Evolutionary conservation across 345 rosid species (phyloP).

Genomic region (Murraya koenigii): DNA sequence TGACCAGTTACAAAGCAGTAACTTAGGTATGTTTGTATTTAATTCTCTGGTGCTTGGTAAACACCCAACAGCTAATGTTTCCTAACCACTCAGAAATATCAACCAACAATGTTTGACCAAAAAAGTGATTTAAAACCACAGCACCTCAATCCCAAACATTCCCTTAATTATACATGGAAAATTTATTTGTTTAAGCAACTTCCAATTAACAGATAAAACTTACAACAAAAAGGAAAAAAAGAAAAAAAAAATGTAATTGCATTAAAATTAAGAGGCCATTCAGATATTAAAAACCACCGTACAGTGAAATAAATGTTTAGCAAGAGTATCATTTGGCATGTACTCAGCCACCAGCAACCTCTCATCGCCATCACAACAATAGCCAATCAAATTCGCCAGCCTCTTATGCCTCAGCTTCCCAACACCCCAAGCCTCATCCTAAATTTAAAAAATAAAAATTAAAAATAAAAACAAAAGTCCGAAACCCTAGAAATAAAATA

Average conservation of each 20-base stretch:
- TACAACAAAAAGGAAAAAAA: too few relatives aligned
- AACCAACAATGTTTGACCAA: too few relatives aligned
- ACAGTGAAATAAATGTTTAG: conserved; percentile 91
- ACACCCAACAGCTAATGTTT: not conserved
- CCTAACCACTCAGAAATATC: not conserved
- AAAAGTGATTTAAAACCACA: too few relatives aligned
- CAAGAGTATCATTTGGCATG: conserved; percentile 84
- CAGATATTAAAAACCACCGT: conserved; percentile 25
- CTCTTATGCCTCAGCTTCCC: conserved; percentile 73
- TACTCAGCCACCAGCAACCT: conserved; percentile 87
- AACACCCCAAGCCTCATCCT: conserved; percentile 85
- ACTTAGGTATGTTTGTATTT: not conserved
- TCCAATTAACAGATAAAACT: not conserved
- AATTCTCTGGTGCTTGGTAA: not conserved
- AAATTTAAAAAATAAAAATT: conserved; percentile 5
- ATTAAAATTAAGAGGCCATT: not conserved
- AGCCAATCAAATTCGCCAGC: conserved; percentile 86
- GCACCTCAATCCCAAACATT: not conserved
- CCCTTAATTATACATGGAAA: not conserved
- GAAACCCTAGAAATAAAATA: conserved; percentile 21
- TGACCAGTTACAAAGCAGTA: not conserved
- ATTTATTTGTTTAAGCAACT: not conserved
- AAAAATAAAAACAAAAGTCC: not conserved
- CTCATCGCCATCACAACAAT: conserved; percentile 94
- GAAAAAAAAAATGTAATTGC: not conserved